Conservation (phyloP, 306 rosid genomes). For the Trichosanthes truncata region DNA sequence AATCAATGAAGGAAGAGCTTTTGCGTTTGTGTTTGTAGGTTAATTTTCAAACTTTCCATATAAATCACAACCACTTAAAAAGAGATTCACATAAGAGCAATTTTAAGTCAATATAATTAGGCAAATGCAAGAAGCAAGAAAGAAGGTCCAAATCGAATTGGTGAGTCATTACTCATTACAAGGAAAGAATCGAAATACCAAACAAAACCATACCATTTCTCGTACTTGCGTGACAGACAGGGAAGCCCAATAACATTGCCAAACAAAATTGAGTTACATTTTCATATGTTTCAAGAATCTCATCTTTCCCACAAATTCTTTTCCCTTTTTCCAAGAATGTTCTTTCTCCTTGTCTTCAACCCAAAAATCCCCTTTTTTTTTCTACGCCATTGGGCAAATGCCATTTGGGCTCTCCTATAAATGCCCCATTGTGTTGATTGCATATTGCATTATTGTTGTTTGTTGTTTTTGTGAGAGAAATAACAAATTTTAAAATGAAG, state of each 20-base stretch:
- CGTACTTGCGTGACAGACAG: conserved; percentile 22
- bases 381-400: not conserved
- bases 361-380: not conserved
- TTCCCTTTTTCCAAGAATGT: conserved; percentile 38
- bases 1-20: no score
- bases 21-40: no score
- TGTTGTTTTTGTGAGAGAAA: not conserved
- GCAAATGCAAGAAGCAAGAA: no score
- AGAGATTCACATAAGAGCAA: no score
- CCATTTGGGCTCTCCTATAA: not conserved
- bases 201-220: not conserved
- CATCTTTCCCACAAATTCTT: conserved; percentile 13
- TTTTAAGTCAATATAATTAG: no score
- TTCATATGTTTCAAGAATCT: conserved; percentile 16
- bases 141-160: no score
- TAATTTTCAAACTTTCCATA: no score
- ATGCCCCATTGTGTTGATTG: not conserved
- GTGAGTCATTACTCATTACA: conserved; percentile 1
- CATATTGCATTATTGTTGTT: not conserved
- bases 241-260: not conserved
- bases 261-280: not conserved
- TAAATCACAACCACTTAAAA: no score
- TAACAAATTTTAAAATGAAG: no score
- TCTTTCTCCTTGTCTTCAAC: conserved; percentile 29
- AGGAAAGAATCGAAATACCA: conserved; percentile 39